A percentile compares a stretch with the other conserved stretches of the same genome.
Evolutionary conservation across 2,329 filamentous ascomycete species (phyloP).

Genomic region (Fusarium sambucinum): DNA sequence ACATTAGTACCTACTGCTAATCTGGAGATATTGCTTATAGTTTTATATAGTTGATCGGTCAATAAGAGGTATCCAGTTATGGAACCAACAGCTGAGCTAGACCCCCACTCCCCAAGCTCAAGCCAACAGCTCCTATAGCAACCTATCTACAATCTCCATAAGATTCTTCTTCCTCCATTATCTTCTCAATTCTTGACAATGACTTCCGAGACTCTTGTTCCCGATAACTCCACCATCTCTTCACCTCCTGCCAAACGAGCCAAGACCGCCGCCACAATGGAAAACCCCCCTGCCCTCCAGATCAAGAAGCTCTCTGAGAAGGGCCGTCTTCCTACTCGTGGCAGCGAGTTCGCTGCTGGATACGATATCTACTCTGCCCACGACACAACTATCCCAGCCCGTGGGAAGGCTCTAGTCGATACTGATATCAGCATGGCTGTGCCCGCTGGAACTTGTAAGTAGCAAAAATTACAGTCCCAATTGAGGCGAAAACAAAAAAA

Average conservation of each 20-base stretch:
- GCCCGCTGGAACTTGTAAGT: slow-evolving; percentile 87
- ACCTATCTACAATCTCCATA: slow-evolving; percentile 3
- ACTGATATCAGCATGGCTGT: slow-evolving; percentile 94
- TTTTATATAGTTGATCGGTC: neutral
- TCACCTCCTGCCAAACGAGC: slow-evolving; percentile 85
- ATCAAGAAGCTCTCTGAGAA: slow-evolving; percentile 89
- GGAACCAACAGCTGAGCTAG: neutral
- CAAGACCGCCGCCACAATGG: slow-evolving; percentile 68
- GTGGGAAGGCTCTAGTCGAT: slow-evolving; percentile 87
- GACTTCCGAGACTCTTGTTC: slow-evolving; percentile 46
- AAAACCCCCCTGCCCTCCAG: slow-evolving; percentile 72
- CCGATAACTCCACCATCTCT: slow-evolving; percentile 64
- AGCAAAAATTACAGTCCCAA: neutral
- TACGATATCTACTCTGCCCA: slow-evolving; percentile 91
- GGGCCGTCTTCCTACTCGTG: slow-evolving; percentile 86
- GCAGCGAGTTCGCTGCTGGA: slow-evolving; percentile 89
- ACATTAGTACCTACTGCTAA: too few relatives aligned
- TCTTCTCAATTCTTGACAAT: slow-evolving; percentile 35
- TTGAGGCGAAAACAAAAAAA: neutral
- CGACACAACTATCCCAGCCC: slow-evolving; percentile 79
- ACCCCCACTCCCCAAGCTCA: neutral
- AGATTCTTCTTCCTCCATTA: slow-evolving; percentile 31
- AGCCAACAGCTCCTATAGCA: slow-evolving; percentile 2
- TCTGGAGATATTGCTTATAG: too few relatives aligned
- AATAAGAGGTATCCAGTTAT: neutral